Percentiles rank a stretch among this genome's conserved stretches.
phyloP scores from a whole-genome alignment of 73 alveolate species.

The Breviolum minutum region DNA sequence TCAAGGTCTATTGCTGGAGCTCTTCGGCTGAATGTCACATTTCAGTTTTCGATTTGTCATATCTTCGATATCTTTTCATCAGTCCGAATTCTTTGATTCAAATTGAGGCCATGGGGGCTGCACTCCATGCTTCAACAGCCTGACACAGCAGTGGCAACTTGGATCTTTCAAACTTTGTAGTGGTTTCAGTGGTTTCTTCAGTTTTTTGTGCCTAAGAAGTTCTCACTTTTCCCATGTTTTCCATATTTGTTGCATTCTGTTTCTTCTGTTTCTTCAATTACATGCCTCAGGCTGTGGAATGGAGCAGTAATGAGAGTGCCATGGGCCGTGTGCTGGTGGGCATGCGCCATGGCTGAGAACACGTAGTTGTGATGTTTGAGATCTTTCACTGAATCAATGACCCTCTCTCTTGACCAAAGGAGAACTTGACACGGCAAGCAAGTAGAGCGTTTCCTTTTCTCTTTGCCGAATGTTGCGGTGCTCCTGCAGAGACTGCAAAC shows the following conservation, averaged over 20 bases:
- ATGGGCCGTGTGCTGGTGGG: constrained; percentile 84
- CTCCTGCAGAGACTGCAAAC: no score
- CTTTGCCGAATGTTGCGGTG: no score
- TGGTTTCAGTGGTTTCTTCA: neutral
- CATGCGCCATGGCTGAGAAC: neutral
- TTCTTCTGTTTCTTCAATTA: neutral
- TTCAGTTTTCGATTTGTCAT: no score
- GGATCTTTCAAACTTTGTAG: neutral
- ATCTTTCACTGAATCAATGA: no score
- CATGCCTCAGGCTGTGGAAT: constrained; percentile 40
- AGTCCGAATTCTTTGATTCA: neutral
- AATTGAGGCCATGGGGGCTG: constrained; percentile 45
- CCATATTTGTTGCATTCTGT: neutral
- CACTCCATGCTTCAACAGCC: constrained; percentile 60
- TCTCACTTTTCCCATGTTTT: neutral
- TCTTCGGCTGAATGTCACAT: neutral
- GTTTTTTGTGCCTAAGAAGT: neutral
- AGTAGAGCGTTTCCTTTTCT: no score
- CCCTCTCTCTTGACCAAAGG: no score
- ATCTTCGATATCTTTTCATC: neutral
- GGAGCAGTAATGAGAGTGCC: constrained; percentile 65
- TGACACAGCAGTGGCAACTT: constrained; percentile 52
- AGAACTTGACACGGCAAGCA: no score
- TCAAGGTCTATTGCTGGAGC: constrained; percentile 21
- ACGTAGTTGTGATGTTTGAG: neutral